Base-by-base conservation (phyloP, 306 rosid genomes). In the Glycyrrhiza uralensis region DNA sequence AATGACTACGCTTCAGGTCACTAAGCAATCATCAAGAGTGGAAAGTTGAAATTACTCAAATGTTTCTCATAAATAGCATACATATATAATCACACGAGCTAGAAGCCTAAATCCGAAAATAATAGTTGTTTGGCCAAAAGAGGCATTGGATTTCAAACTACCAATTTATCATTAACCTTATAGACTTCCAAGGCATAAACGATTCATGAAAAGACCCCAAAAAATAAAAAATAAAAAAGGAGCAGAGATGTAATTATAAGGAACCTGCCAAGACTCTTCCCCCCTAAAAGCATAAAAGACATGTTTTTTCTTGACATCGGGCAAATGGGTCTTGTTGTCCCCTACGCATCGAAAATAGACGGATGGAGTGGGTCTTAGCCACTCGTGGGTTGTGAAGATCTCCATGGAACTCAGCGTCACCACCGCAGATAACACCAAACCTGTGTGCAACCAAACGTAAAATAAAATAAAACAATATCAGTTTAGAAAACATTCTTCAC, bases 191-290 rank as follows among this genome's bases (percentile, higher is more conserved):
- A 12, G 18, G 38, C 6, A 76, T 22, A 59, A 64, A 4, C 30
- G 42, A n/a, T 64, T 30, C 0, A 71, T 13, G 2, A 33, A 28
- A 76, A 45, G 12, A 17, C 28, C 12, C n/a, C n/a, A n/a, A 14
- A 22, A 65, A 17, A 52, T 7, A 30, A 14, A 30, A 0, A 47
- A 11, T n/a, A 23, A 13, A 15, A 28, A 32, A 13, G 32, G 39
- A 57, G 5, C 4, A 41, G 61, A n/a, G 10, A 29, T 9, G 18
- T 2, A 14, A 24, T n/a, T 44, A 64, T 69, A 6, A 46, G 19
- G 2, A 68, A 90, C 99, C 99, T 91, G 97, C 99, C 97, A 94
- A 83, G 99, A 94, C 81, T 94, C 99, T 84, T 94, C 80, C 59
- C 91, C 91, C 66, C 76, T 86, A 72, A 94, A 94, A 50, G 79